Evolutionary conservation across 345 rosid species (phyloP).

Genomic region (Streptanthus diversifolius): DNA sequence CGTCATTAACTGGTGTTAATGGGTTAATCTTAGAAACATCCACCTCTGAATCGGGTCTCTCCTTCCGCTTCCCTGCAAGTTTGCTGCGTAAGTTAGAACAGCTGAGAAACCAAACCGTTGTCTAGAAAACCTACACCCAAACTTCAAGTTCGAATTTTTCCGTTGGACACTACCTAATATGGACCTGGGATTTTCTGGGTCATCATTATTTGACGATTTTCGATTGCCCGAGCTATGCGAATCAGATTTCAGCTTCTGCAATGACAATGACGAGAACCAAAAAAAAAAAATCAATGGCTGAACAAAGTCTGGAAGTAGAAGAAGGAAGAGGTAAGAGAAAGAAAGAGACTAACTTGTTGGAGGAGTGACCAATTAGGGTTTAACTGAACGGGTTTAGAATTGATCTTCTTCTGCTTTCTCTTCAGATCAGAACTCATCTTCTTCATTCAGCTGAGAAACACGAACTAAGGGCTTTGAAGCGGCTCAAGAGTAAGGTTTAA

Average conservation of each 20-base stretch:
- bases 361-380: conserved; percentile 91
- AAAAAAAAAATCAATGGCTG: background rate
- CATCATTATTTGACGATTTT: conserved; percentile 17
- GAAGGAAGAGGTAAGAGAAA: background rate
- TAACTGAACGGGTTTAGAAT: conserved; percentile 36
- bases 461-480: background rate
- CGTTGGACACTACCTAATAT: conserved; percentile 45
- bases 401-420: conserved; percentile 39
- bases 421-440: conserved; percentile 27
- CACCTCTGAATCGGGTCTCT: conserved; percentile 47
- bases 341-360: conserved; percentile 49
- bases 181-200: conserved; percentile 39
- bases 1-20: conserved; percentile 56
- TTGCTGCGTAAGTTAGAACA: background rate
- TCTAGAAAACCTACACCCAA: conserved; percentile 11
- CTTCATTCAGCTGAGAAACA: background rate
- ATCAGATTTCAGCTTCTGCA: conserved; percentile 56
- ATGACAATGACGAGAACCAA: background rate
- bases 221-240: conserved; percentile 35
- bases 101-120: background rate
- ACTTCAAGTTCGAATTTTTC: conserved; percentile 1
- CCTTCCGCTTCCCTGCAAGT: conserved; percentile 74
- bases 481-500: conserved; percentile 13
- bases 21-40: conserved; percentile 51
- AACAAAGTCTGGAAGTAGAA: background rate